Evolutionary conservation across 1,139 yeast species (phyloP).

Genomic region (Nakaseomyces nivariensis): DNA sequence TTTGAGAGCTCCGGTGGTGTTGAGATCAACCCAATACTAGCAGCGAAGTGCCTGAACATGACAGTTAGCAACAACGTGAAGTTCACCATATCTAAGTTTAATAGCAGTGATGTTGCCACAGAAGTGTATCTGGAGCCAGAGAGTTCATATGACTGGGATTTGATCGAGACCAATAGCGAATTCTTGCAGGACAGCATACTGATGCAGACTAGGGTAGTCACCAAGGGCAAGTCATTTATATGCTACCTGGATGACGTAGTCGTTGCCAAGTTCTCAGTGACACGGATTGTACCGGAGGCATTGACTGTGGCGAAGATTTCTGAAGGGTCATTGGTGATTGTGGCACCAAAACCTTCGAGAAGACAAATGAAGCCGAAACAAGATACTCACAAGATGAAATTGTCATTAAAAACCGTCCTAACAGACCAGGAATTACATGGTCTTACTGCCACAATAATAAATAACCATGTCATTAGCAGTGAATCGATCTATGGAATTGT

Average conservation of each 20-base stretch:
- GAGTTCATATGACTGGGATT: slow-evolving; percentile 79
- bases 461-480: not conserved
- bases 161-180: slow-evolving; percentile 74
- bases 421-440: not conserved
- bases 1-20: not conserved
- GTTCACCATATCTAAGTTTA: not conserved
- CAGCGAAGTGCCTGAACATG: not conserved
- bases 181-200: slow-evolving; percentile 65
- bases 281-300: slow-evolving; percentile 45
- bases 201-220: slow-evolving; percentile 72
- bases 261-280: slow-evolving; percentile 53
- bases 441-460: not conserved
- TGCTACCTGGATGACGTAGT: slow-evolving; percentile 62
- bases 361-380: slow-evolving; percentile 20
- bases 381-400: not conserved
- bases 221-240: slow-evolving; percentile 48
- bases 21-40: not conserved
- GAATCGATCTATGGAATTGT: not conserved
- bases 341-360: slow-evolving; percentile 64
- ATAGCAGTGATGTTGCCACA: slow-evolving; percentile 31
- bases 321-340: slow-evolving; percentile 68
- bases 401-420: not conserved
- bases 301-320: slow-evolving; percentile 47
- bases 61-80: not conserved
- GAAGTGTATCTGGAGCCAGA: slow-evolving; percentile 72